Conservation (phyloP, 768 basidiomycete genomes). For the Obba rivulosa region DNA sequence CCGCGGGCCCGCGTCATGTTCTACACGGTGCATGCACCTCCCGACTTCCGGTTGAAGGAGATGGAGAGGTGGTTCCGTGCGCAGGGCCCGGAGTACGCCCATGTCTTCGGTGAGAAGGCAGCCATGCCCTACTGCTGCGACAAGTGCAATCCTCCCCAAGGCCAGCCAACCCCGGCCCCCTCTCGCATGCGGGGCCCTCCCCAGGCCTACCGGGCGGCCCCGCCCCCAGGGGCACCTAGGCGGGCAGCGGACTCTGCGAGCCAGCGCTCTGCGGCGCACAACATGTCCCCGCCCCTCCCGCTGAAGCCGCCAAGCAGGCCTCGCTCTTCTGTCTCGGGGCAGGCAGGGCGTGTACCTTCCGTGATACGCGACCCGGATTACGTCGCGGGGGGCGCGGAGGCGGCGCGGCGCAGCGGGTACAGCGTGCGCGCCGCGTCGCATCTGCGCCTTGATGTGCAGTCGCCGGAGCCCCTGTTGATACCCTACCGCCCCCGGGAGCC, state of each 20-base stretch:
- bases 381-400: conserved; percentile 1
- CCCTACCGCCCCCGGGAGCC: conserved; percentile 32
- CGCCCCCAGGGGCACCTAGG: conserved; percentile 14
- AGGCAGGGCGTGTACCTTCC: conserved; percentile 5
- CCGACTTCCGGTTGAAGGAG: conserved; percentile 71
- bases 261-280: conserved; percentile 10
- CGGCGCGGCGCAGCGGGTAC: not conserved
- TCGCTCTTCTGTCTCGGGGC: not conserved
- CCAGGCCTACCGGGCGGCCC: not conserved
- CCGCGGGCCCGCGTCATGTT: conserved; percentile 42
- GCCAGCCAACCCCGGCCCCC: conserved; percentile 7
- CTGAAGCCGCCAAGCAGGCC: not conserved
- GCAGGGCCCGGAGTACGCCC: conserved; percentile 26
- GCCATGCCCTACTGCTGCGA: conserved; percentile 17
- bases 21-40: conserved; percentile 61
- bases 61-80: conserved; percentile 74
- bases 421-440: conserved; percentile 12
- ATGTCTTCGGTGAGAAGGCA: conserved; percentile 1
- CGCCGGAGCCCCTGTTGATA: conserved; percentile 41
- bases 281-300: conserved; percentile 5
- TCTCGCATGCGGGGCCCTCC: conserved; percentile 1
- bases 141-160: conserved; percentile 12
- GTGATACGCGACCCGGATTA: conserved; percentile 8
- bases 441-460: conserved; percentile 25
- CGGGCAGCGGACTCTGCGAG: conserved; percentile 9